Base-by-base conservation (phyloP, 768 basidiomycete genomes). In the Serpula lacrymans region DNA sequence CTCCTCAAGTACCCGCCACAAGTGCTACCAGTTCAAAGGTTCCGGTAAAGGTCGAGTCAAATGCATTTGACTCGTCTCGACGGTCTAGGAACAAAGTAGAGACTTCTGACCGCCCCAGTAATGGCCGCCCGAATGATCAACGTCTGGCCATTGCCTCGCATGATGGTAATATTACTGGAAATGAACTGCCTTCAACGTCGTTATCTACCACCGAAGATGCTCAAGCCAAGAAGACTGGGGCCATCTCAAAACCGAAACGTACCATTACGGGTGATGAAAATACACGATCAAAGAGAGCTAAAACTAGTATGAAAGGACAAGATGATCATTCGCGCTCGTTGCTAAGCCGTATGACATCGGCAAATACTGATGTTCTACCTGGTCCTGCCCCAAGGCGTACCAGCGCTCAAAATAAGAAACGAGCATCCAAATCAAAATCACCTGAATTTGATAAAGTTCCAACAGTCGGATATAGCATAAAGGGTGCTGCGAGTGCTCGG, bases 391-490 rank as follows among this genome's bases (percentile, higher is more conserved):
- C n/a, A n/a, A n/a, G n/a, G n/a, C n/a, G n/a, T n/a, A n/a, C n/a
- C n/a, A n/a, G n/a, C n/a, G n/a, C n/a, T n/a, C n/a, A n/a, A n/a
- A n/a, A n/a, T n/a, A n/a, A 24, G 32, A 60, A 49, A 27, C 48
- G 54, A 16, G 5, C 27, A n/a, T 46, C 48, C 22, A 54, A 37
- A 46, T 54, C 49, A 33, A 43, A 33, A 22, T 53, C 56, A 29
- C 46, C 52, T 29, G 59, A 62, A 33, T 52, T 52, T 39, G 60
- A 66, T 51, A 59, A 55, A 43, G 51, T 50, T 47, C 67, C 69
- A 9, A 53, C 56, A 29, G 64, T 62, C n/a, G 76, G 73, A 28
- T 71, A 59, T 46, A 77, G 72, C 47, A 79, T 79, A 48, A 76
- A 71, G 49, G 77, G 77, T 37, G 77, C 77, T 18, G 77, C 77